Percentiles rank a stretch among this genome's conserved stretches.
Evolutionary conservation across 2,329 filamentous ascomycete genomes (phyloP).

Genomic region (Cytospora piceicola): DNA sequence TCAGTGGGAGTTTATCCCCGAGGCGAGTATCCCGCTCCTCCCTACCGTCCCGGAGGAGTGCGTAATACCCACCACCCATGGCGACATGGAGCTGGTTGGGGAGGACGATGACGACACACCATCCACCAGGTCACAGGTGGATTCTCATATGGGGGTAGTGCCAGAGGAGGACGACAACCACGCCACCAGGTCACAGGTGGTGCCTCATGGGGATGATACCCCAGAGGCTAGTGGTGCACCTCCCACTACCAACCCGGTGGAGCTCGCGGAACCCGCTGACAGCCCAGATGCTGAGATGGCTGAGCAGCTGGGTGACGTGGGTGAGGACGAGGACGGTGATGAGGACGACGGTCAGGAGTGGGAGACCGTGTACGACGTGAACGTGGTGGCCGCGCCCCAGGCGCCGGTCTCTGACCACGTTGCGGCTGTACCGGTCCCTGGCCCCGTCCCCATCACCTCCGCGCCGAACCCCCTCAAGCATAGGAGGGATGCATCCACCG

Average conservation of each 20-base stretch:
- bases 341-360: background rate
- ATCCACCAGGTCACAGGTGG: no score
- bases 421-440: no score
- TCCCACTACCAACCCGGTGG: background rate
- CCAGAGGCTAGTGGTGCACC: background rate
- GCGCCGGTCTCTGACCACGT: background rate
- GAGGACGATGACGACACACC: background rate
- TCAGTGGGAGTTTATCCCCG: background rate
- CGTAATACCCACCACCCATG: background rate
- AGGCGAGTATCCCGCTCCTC: background rate
- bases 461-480: no score
- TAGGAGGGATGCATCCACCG: no score
- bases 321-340: background rate
- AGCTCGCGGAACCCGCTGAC: background rate
- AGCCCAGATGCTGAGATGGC: background rate
- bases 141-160: no score
- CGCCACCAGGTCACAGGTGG: background rate
- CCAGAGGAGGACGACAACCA: background rate
- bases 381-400: background rate
- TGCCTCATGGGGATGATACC: background rate
- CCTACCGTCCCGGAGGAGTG: background rate
- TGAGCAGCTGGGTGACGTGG: background rate
- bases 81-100: background rate
- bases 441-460: no score
- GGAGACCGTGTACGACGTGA: background rate